Evolutionary conservation across 306 rosid species (phyloP).

Genomic region (Castanea mollissima): DNA sequence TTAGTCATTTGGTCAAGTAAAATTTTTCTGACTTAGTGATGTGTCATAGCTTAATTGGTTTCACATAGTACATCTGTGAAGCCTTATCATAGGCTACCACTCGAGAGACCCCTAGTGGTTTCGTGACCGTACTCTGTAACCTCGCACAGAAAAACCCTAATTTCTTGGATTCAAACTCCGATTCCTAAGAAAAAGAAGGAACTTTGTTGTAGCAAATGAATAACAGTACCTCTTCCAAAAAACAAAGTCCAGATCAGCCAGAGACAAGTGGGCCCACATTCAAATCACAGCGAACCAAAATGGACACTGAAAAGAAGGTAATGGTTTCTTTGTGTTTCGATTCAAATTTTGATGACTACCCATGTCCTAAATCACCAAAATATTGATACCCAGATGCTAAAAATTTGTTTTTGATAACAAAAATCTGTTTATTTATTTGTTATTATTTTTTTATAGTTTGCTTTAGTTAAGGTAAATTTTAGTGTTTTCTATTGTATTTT

Average conservation of each 20-base stretch:
- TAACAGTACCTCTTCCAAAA: constrained; percentile 44
- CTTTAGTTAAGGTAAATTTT: background rate
- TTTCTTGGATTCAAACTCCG: constrained; percentile 26
- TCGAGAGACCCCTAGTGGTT: background rate
- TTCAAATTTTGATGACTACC: constrained; percentile 28
- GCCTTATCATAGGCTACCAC: background rate
- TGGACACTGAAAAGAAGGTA: constrained; percentile 71
- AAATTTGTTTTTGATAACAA: background rate
- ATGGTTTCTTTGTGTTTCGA: background rate
- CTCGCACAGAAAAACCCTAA: constrained; percentile 35
- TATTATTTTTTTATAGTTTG: background rate
- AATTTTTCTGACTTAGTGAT: background rate
- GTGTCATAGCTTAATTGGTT: background rate
- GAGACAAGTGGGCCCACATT: constrained; percentile 42
- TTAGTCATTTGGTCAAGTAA: background rate
- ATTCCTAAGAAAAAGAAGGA: constrained; percentile 22
- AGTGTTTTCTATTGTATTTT: background rate
- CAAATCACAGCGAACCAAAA: constrained; percentile 46
- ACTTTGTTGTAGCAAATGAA: constrained; percentile 26
- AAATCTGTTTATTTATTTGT: background rate
- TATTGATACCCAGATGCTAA: constrained; percentile 7
- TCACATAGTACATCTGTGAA: accelerated
- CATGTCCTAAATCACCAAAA: constrained; percentile 18
- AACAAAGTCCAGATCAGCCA: constrained; percentile 46
- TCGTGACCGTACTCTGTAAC: constrained; percentile 1